Percentiles rank a stretch among this genome's conserved stretches.
phyloP scores from a whole-genome alignment of 1,139 yeast species.

The Lodderomyces jiufengensis region DNA sequence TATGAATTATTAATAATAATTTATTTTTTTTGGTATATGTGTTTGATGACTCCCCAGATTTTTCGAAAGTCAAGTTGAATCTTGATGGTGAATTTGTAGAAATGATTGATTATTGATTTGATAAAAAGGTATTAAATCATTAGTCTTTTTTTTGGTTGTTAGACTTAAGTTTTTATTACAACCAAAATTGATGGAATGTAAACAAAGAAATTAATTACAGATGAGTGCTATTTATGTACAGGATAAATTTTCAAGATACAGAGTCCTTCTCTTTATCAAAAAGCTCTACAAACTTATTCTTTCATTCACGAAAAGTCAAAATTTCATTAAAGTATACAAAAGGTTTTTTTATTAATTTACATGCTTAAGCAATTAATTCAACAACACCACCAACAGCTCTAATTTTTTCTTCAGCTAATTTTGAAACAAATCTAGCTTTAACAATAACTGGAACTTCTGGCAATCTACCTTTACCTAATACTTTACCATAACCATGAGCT shows the following conservation, averaged over 20 bases:
- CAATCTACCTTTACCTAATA: constrained; percentile 98
- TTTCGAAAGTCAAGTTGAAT: too few species aligned
- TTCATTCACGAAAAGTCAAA: neutral
- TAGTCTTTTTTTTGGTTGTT: neutral
- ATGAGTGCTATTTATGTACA: constrained; percentile 1
- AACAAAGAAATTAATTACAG: neutral
- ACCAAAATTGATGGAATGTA: neutral
- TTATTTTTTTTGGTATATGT: too few species aligned
- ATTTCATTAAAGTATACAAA: constrained; percentile 1
- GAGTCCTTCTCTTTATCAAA: neutral
- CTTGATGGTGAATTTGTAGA: too few species aligned
- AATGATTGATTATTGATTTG: too few species aligned
- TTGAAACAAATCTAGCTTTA: constrained; percentile 98
- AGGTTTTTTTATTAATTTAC: neutral
- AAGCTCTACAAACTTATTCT: neutral
- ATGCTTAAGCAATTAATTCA: constrained; percentile 89
- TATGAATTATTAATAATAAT: too few species aligned
- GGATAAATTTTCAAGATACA: neutral
- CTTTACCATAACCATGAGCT: constrained; percentile 99
- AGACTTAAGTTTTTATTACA: neutral
- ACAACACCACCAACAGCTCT: constrained; percentile 99
- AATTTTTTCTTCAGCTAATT: constrained; percentile 99
- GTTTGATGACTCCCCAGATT: too few species aligned
- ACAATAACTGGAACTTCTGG: constrained; percentile 99
- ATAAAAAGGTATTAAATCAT: too few species aligned